phyloP scores from a whole-genome alignment of 176 grass and related monocot species.

The Rhynchospora breviuscula region DNA sequence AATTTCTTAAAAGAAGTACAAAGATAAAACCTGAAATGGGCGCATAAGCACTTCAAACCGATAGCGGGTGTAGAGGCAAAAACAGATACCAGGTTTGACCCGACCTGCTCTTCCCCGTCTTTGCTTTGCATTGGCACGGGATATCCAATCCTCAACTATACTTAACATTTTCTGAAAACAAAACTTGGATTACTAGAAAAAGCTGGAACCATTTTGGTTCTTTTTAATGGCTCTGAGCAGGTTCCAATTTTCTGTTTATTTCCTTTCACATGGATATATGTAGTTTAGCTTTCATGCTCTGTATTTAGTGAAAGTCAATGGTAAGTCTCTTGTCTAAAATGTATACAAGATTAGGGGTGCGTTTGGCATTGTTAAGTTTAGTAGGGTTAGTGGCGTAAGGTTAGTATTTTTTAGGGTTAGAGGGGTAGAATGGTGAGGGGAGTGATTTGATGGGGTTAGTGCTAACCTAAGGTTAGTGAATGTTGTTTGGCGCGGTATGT shows the following conservation, averaged over 20 bases:
- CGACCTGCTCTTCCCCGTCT: conserved; percentile 86
- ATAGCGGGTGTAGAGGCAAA: conserved; percentile 78
- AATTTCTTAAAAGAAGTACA: background rate
- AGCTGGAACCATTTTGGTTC: conserved; percentile 1
- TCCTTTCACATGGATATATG: conserved; percentile 12
- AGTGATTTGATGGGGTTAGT: too few relatives aligned
- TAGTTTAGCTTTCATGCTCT: background rate
- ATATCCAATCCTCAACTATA: conserved; percentile 99
- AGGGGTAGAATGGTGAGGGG: too few relatives aligned
- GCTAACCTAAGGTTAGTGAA: too few relatives aligned
- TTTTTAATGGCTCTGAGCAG: background rate
- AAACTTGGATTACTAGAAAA: conserved; percentile 10
- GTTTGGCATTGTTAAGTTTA: too few relatives aligned
- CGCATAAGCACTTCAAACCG: conserved; percentile 80
- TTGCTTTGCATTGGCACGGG: conserved; percentile 92
- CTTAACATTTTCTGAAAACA: conserved; percentile 98
- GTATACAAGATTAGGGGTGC: background rate
- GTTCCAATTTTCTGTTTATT: background rate
- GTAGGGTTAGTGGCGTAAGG: too few relatives aligned
- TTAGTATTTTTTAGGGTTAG: too few relatives aligned
- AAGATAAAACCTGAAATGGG: conserved; percentile 69
- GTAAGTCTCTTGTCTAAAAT: conserved; percentile 12
- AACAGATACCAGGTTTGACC: conserved; percentile 82
- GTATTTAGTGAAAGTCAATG: background rate
- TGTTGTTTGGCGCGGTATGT: too few relatives aligned